Percentiles rank a stretch among this genome's conserved stretches.
These are phyloP conservation scores for Chaetomidium leptoderma DNA, from an alignment of 495 filamentous ascomycete genomes.

Conservation along the genomic window DNA sequence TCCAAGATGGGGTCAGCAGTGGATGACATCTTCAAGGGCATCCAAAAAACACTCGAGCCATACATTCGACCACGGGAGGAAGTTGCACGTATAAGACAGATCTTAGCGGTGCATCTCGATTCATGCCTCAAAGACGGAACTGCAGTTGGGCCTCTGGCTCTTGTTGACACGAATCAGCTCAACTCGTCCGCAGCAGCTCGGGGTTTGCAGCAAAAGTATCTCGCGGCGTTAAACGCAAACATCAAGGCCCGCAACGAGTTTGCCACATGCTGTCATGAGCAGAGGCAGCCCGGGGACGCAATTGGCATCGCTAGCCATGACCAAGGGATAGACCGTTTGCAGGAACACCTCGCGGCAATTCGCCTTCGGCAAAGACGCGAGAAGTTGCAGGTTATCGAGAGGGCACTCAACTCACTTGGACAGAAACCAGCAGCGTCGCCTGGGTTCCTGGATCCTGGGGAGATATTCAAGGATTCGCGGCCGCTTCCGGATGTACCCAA, in stretches of 20 bases:
- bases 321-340: slow-evolving; percentile 32
- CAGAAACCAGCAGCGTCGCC: slow-evolving; percentile 52
- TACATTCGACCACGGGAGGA: slow-evolving; percentile 45
- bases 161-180: slow-evolving; percentile 30
- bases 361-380: slow-evolving; percentile 52
- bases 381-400: slow-evolving; percentile 47
- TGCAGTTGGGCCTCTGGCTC: slow-evolving; percentile 35
- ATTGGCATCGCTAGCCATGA: background rate
- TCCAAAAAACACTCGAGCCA: slow-evolving; percentile 32
- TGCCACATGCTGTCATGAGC: slow-evolving; percentile 29
- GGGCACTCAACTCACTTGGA: slow-evolving; percentile 43
- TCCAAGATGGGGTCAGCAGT: slow-evolving; percentile 2
- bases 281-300: slow-evolving; percentile 7
- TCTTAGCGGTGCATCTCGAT: slow-evolving; percentile 39
- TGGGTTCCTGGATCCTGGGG: slow-evolving; percentile 44
- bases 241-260: slow-evolving; percentile 51
- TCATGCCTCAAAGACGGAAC: slow-evolving; percentile 31
- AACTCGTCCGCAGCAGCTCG: slow-evolving; percentile 24
- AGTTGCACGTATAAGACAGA: slow-evolving; percentile 37
- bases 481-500: slow-evolving; percentile 46
- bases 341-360: slow-evolving; percentile 47
- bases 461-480: slow-evolving; percentile 41
- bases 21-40: slow-evolving; percentile 19
- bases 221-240: slow-evolving; percentile 57
- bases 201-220: slow-evolving; percentile 48